These are phyloP conservation scores for Pestalotiopsis sp. DNA, from an alignment of 2,329 filamentous ascomycete genomes.

Conservation along the genomic window DNA sequence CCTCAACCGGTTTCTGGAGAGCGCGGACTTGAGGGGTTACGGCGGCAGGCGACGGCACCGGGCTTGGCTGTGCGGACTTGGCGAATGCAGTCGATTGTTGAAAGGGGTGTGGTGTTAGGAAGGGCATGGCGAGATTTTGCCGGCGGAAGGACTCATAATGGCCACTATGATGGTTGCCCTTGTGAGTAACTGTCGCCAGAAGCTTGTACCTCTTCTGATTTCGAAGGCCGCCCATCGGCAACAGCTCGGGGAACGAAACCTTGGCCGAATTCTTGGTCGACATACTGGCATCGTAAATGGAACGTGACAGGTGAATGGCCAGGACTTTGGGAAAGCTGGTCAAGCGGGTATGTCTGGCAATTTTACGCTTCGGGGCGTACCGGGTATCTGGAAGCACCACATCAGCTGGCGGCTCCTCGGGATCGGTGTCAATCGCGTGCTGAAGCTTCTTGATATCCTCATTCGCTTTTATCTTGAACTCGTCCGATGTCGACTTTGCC, in stretches of 20 bases:
- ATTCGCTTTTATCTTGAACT: slow-evolving; percentile 51
- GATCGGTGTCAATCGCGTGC: slow-evolving; percentile 73
- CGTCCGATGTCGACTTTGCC: slow-evolving; percentile 51
- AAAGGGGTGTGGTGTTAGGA: slow-evolving; percentile 79
- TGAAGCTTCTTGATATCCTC: slow-evolving; percentile 66
- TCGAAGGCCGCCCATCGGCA: slow-evolving; percentile 78
- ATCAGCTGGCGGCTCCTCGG: slow-evolving; percentile 72
- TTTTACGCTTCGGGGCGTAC: slow-evolving; percentile 76
- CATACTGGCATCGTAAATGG: slow-evolving; percentile 78
- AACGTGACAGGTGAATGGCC: slow-evolving; percentile 88
- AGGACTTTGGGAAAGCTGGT: slow-evolving; percentile 86
- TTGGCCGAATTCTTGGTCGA: slow-evolving; percentile 95
- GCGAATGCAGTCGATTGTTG: slow-evolving; percentile 74
- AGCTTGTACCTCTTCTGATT: slow-evolving; percentile 80
- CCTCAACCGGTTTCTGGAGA: slow-evolving; percentile 31
- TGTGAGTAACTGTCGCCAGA: slow-evolving; percentile 86
- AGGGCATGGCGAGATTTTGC: slow-evolving; percentile 78
- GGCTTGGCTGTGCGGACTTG: slow-evolving; percentile 52
- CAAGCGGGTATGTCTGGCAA: slow-evolving; percentile 85
- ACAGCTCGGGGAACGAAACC: slow-evolving; percentile 84
- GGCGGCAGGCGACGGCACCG: slow-evolving; percentile 21
- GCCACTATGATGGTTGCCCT: slow-evolving; percentile 91
- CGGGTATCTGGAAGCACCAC: slow-evolving; percentile 74
- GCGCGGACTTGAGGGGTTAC: slow-evolving; percentile 48
- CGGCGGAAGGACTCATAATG: slow-evolving; percentile 96